These are phyloP conservation scores for Eucalyptus leucophloia DNA, from an alignment of 345 rosid genomes.

Conservation along the genomic window DNA sequence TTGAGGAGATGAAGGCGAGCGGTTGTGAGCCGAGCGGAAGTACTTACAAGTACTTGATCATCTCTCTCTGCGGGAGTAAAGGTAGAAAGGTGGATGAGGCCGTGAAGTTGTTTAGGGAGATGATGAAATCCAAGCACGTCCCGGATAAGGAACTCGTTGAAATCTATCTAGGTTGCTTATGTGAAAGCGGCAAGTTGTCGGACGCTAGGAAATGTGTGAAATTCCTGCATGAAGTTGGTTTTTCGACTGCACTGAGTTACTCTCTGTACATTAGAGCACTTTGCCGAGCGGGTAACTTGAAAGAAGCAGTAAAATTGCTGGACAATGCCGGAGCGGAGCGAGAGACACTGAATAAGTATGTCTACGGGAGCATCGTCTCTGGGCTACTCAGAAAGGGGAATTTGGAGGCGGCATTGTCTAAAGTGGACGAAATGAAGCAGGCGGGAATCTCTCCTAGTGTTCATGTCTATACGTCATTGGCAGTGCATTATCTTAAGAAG, in stretches of 20 bases:
- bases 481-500: constrained; percentile 54
- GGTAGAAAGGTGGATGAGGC: constrained; percentile 63
- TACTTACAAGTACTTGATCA: constrained; percentile 59
- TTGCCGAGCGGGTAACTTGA: constrained; percentile 55
- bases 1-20: constrained; percentile 56
- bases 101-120: constrained; percentile 42
- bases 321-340: constrained; percentile 20
- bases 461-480: constrained; percentile 66
- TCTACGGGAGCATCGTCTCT: constrained; percentile 56
- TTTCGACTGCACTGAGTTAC: constrained; percentile 29
- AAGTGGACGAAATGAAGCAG: constrained; percentile 55
- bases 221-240: constrained; percentile 43
- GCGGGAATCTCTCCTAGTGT: constrained; percentile 39
- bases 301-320: constrained; percentile 45
- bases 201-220: constrained; percentile 45
- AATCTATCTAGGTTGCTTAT: constrained; percentile 50
- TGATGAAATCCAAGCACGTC: constrained; percentile 32
- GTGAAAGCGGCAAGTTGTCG: constrained; percentile 31
- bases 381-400: constrained; percentile 45
- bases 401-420: constrained; percentile 45
- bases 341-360: constrained; percentile 28
- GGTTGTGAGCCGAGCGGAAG: constrained; percentile 33
- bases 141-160: constrained; percentile 62
- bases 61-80: constrained; percentile 61
- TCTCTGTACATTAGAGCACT: constrained; percentile 63